Base-by-base conservation (phyloP, 2,329 filamentous ascomycete genomes). In the Cytospora piceae region DNA sequence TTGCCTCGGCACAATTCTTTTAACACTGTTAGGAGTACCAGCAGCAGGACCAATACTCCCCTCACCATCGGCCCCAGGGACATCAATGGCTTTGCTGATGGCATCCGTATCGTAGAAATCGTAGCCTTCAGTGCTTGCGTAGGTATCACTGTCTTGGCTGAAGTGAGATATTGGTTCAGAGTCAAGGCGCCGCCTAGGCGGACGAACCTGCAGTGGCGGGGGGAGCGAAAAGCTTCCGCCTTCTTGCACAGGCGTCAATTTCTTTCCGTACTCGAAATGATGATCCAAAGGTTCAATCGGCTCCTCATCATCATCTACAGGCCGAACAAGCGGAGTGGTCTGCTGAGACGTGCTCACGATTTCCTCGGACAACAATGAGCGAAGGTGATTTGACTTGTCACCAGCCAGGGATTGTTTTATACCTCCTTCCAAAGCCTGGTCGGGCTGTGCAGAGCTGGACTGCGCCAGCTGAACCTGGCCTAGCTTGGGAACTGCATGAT, bases 81-180 rank as follows among this genome's bases (percentile, higher is more conserved):
- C 82, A 67, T 87, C 83, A 56, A 87, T 83, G 8, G 83, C 83
- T 54, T 78, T 78, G 58, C 77, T 76, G 63, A 83, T 74, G 32
- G 79, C 82, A n/a, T 86, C 85, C 32, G 86, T 77, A 70, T 86
- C 87, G 71, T 89, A 89, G 71, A 89, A 89, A 73, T 89, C 87
- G 70, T 89, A 89, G 0, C 87, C 87, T 69, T 88, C 86, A 1
- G 82, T 85, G 71, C 79, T 83, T n/a, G 76, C 70, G 27, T 83
- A 80, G 7, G 81, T 80, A 53, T 78, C 80, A 70, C 82, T 85
- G 51, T 81, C 80, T 37, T 83, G 80, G 71, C 83, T 86, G 24
- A 75, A 68, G n/a, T 80, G 76, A 2, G 85, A 87, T 31, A 85
- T 70, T 1, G 84, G 79, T 46, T 77, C 76, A 0, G 84, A 86